These are phyloP conservation scores for Metschnikowia cubensis DNA, from an alignment of 805 yeast species.

Conservation along the genomic window DNA sequence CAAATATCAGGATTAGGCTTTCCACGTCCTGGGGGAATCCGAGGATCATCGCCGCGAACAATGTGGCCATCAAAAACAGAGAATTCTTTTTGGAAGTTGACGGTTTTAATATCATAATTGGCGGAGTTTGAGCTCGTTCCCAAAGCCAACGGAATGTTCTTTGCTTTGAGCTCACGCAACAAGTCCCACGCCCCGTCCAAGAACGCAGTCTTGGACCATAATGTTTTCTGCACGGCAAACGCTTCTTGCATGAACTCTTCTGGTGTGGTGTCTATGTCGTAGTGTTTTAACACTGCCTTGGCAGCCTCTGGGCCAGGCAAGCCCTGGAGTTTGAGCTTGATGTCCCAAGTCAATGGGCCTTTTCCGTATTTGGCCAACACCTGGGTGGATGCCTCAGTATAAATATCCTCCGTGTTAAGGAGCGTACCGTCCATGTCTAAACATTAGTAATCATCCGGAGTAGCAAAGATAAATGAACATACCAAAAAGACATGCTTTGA, in stretches of 20 bases:
- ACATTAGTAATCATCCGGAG: neutral
- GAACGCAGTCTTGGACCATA: slow-evolving; percentile 63
- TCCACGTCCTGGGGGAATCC: slow-evolving; percentile 82
- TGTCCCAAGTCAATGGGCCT: slow-evolving; percentile 86
- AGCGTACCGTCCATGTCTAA: slow-evolving; percentile 93
- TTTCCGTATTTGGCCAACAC: slow-evolving; percentile 64
- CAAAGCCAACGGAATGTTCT: slow-evolving; percentile 73
- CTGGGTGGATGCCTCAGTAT: slow-evolving; percentile 73
- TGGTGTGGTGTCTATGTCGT: slow-evolving; percentile 52
- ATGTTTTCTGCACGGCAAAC: slow-evolving; percentile 47
- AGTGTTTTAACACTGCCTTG: slow-evolving; percentile 59
- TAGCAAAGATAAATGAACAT: slow-evolving; percentile 23
- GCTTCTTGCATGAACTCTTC: slow-evolving; percentile 58
- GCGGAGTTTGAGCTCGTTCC: slow-evolving; percentile 76
- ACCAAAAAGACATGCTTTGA: slow-evolving; percentile 72
- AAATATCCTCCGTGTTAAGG: slow-evolving; percentile 87
- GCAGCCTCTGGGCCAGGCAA: slow-evolving; percentile 81
- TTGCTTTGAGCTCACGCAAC: slow-evolving; percentile 47
- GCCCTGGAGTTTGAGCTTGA: slow-evolving; percentile 85
- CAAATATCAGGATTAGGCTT: slow-evolving; percentile 95
- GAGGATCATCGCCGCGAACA: slow-evolving; percentile 84
- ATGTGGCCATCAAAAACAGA: slow-evolving; percentile 58
- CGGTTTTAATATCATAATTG: slow-evolving; percentile 70
- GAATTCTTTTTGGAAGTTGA: slow-evolving; percentile 61
- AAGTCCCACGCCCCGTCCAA: slow-evolving; percentile 85